Base-by-base conservation (phyloP, 2,329 filamentous ascomycete species). In the Calonectria henricotiae region DNA sequence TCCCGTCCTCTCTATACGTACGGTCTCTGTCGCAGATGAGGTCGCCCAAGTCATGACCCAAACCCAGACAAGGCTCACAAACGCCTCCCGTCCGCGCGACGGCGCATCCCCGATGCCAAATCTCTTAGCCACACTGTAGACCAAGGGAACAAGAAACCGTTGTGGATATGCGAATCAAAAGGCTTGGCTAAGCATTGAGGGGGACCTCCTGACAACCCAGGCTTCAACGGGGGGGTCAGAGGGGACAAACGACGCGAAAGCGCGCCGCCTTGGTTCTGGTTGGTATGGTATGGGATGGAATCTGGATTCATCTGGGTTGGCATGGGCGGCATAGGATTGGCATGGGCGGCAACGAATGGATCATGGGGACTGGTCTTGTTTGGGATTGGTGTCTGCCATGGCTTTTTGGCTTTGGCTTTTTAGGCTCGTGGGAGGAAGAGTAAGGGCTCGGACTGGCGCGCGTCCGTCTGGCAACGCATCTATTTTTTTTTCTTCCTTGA, bases 201-300 rank as follows among this genome's bases (percentile, higher is more conserved):
- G 32, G 51, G 35, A 32, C 51, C 51, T 39, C 51, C 51, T 58
- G 51, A 58, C 51, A 58, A 32, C 20, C 51, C 51, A 58, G 51
- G 51, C 51, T 58, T 39, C 51, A 71, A 58, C 54, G 65, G 68
- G 58, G 64, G 64, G 73, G 74, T 69, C 73, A 72, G 74, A 76
- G 71, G 27, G 27, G 69, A 70, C 32, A 58, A 39, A 39, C 51
- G 64, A 71, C 71, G 75, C 73, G 75, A 72, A 71, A 70, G 74
- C 60, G 20, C 60, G 20, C 41, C 67, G 55, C 69, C 71, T 30
- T 30, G 27, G 73, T 69, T 75, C 74, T 75, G 74, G 71, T 76
- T 76, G 71, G 70, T 62, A 73, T 66, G 74, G 60, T 49, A 65
- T 46, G 61, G 39, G 44, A 51, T 55, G 35, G 35, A 35, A 43